Conservation (phyloP, 1,139 yeast species). For the Blastobotrys apis region DNA sequence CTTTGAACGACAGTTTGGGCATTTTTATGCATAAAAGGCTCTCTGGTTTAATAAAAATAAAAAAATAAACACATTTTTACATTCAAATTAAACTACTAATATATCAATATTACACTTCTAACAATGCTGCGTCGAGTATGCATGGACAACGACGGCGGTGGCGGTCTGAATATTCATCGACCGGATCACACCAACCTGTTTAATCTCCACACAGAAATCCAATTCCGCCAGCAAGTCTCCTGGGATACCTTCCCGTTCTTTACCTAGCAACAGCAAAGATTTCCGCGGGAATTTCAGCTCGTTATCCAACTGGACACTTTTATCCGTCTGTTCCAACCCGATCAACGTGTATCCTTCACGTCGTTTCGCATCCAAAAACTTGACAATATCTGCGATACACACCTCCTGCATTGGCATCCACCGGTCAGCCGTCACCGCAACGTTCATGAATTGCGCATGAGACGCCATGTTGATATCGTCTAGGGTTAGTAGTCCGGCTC, state of each 20-base stretch:
- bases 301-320: conserved; percentile 63
- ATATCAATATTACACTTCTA: conserved; percentile 7
- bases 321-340: conserved; percentile 91
- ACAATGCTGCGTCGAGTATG: conserved; percentile 74
- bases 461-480: conserved; percentile 61
- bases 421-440: conserved; percentile 88
- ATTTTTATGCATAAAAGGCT: too few relatives aligned
- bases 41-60: not conserved
- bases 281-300: conserved; percentile 71
- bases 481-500: conserved; percentile 77
- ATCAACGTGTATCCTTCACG: conserved; percentile 78
- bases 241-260: conserved; percentile 88
- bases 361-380: conserved; percentile 60
- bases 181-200: conserved; percentile 86
- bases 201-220: conserved; percentile 84
- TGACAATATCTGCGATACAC: conserved; percentile 45
- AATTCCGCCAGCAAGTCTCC: conserved; percentile 78
- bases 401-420: conserved; percentile 97
- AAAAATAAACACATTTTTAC: not conserved
- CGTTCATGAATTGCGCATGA: conserved; percentile 71
- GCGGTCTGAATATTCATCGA: conserved; percentile 98
- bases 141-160: conserved; percentile 88
- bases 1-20: too few relatives aligned
- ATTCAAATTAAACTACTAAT: too few relatives aligned
- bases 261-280: conserved; percentile 73